Evolutionary conservation across 148 eudicot species (phyloP), one percentile per base, ranked within the genome.

Genomic region (Agrostemma githago): DNA sequence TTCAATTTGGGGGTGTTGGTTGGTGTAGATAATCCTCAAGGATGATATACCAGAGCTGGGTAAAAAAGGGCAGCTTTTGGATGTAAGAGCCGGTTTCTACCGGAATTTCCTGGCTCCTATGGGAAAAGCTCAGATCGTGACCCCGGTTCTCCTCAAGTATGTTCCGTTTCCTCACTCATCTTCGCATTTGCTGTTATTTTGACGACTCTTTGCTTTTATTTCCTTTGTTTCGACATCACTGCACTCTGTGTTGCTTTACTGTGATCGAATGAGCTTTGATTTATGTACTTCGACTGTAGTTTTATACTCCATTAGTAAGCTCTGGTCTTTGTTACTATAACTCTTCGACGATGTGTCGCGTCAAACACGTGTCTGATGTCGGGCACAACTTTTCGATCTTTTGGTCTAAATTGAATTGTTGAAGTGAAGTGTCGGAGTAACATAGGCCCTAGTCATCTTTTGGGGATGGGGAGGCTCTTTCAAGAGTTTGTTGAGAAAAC

Each of bases 51-150:
- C 77, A n/a, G 83, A 83, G 17, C 75, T 94, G 86, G 98, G 98
- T 38, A 87, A 85, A 62, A 88, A 89, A 76, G 98, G 98, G 51
- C 77, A 94, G 61, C 89, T 94, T 67, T 43, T 87, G 80, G 90
- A 91, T 66, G 98, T 94, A 43, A 87, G 83, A 87, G 96, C 97
- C 76, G 98, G 98, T 17, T 94, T 78, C 68, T 87, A 72, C 77
- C 79, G 98, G 77, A 91, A 91, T 76, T 94, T 72, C 83, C 81
- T 91, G 81, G 77, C 78, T 12, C 98, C 98, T 8, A 42, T 68
- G 83, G 98, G 97, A 41, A 94, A 81, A 79, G 98, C 97, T 3
- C 85, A 84, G 76, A 86, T 91, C 76, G 93, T 90, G 26, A 91
- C 96, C 70, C 81, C 98, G 0, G 11, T 21, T 43, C 79, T 89